Evolutionary conservation across 2,329 filamentous ascomycete genomes (phyloP).

Genomic region (Plectosphaerella plurivora): DNA sequence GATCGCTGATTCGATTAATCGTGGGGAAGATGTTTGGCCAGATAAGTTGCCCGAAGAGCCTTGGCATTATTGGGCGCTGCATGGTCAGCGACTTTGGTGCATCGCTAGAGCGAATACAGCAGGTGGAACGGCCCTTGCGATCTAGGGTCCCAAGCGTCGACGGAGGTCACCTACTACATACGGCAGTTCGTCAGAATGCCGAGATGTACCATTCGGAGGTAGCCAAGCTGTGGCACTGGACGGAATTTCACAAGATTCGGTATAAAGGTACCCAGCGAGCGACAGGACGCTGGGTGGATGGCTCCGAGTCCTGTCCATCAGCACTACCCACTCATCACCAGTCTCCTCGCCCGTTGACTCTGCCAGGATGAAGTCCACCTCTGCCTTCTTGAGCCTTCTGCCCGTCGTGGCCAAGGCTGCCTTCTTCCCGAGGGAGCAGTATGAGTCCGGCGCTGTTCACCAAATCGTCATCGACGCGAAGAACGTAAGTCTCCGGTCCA

Average conservation of each 20-base stretch:
- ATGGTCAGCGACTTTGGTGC: not conserved
- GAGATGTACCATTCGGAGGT: not conserved
- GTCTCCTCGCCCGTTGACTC: not conserved
- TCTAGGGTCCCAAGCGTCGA: not conserved
- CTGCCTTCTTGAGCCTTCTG: constrained; percentile 5
- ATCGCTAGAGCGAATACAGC: not conserved
- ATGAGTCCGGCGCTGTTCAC: constrained; percentile 11
- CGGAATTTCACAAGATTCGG: not conserved
- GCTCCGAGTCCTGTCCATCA: not conserved
- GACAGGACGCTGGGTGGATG: not conserved
- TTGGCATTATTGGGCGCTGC: too few species aligned
- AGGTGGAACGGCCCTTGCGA: not conserved
- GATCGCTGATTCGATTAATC: too few species aligned
- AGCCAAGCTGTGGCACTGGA: not conserved
- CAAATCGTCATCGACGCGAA: constrained; percentile 11
- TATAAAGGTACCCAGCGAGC: not conserved
- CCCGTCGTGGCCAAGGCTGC: constrained; percentile 8
- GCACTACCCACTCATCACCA: not conserved
- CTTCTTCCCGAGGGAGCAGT: constrained; percentile 7
- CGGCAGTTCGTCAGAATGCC: not conserved
- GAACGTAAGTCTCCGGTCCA: constrained; percentile 2
- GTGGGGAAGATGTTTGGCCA: too few species aligned
- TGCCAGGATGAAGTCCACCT: constrained; percentile 9
- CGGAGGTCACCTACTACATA: not conserved
- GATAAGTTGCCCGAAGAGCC: too few species aligned